A percentile compares a stretch with the other conserved stretches of the same genome.
Evolutionary conservation across 2,329 filamentous ascomycete genomes (phyloP).

Genomic region (Colletotrichum kahawae): DNA sequence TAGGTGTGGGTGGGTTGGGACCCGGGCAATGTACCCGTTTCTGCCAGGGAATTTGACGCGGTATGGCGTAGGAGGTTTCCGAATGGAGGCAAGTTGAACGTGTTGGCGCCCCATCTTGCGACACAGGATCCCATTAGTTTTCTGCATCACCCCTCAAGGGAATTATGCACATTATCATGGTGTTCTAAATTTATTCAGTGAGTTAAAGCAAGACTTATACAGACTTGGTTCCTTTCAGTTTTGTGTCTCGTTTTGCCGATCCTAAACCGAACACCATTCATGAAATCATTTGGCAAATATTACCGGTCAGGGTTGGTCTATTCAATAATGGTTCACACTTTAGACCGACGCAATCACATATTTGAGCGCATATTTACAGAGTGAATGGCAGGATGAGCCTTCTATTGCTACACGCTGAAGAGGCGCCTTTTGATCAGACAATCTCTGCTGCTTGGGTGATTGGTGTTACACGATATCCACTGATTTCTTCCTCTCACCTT

Average conservation of each 20-base stretch:
- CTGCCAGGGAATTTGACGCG: conserved; percentile 14
- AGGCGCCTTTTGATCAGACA: conserved; percentile 7
- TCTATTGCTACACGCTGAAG: conserved; percentile 21
- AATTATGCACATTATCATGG: not conserved
- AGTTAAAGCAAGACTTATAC: not conserved
- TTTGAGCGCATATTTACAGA: not conserved
- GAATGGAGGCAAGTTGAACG: conserved; percentile 20
- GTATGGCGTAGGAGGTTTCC: conserved; percentile 15
- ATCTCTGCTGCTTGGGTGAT: conserved; percentile 9
- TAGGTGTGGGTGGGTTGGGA: not conserved
- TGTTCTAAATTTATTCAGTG: not conserved
- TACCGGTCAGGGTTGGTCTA: not conserved
- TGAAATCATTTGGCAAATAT: not conserved
- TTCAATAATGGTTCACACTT: not conserved
- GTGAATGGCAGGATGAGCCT: conserved; percentile 15
- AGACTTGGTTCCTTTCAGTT: not conserved
- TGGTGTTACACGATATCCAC: conserved; percentile 18
- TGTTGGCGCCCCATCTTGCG: not conserved
- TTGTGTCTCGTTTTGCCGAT: not conserved
- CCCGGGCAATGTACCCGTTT: conserved; percentile 6
- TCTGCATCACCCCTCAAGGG: not conserved
- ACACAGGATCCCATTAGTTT: not conserved
- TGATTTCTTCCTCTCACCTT: not conserved
- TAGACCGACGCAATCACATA: not conserved
- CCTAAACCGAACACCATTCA: not conserved